Conservation (phyloP, 1,139 yeast genomes). For the Pneumocystis sp. region DNA sequence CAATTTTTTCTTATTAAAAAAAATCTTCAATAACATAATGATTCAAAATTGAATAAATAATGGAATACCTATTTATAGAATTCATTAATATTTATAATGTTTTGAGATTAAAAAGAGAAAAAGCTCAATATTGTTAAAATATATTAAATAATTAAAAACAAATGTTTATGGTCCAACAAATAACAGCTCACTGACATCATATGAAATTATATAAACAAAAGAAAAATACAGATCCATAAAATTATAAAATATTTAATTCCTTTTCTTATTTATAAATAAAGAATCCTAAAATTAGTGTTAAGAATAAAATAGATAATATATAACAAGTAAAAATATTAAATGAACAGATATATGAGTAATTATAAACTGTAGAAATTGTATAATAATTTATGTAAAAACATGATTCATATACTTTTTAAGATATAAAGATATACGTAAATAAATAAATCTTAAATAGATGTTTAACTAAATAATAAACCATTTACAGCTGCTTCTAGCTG, state of each 20-base stretch:
- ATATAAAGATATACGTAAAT: neutral
- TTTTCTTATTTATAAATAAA: neutral
- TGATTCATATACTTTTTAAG: neutral
- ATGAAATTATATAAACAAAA: neutral
- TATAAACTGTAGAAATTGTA: slow-evolving; percentile 1
- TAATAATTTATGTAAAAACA: neutral
- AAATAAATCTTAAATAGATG: neutral
- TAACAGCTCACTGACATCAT: neutral
- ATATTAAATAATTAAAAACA: too few relatives aligned
- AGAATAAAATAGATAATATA: neutral
- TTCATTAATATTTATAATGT: too few relatives aligned
- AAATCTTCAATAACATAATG: too few relatives aligned
- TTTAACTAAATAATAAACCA: neutral
- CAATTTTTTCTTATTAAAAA: too few relatives aligned
- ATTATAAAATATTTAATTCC: neutral
- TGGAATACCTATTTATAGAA: too few relatives aligned
- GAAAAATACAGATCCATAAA: neutral
- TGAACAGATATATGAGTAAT: neutral
- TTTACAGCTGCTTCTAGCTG: slow-evolving; percentile 11
- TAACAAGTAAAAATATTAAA: neutral
- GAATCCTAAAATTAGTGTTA: neutral
- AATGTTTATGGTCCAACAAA: too few relatives aligned
- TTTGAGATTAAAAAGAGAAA: too few relatives aligned
- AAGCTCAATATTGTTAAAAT: too few relatives aligned
- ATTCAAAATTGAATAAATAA: too few relatives aligned